Percentiles rank a stretch among this genome's conserved stretches.
phyloP scores from a whole-genome alignment of 495 filamentous ascomycete species.

The Aspergillus leporis region DNA sequence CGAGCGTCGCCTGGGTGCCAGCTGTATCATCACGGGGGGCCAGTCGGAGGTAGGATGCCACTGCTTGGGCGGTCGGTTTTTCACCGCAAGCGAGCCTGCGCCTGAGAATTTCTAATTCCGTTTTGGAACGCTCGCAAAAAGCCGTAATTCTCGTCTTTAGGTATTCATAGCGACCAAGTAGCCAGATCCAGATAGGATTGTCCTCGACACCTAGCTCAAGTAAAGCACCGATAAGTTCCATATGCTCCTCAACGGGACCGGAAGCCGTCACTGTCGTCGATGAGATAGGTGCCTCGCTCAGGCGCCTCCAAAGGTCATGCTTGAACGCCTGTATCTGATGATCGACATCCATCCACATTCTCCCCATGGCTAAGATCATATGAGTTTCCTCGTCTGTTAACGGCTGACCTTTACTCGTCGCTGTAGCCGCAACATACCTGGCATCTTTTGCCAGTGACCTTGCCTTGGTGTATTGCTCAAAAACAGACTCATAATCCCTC shows the following conservation, averaged over 20 bases:
- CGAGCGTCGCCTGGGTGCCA: slow-evolving; percentile 56
- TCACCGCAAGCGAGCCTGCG: slow-evolving; percentile 73
- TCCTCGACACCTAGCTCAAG: slow-evolving; percentile 91
- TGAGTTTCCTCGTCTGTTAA: slow-evolving; percentile 76
- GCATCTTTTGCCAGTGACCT: slow-evolving; percentile 73
- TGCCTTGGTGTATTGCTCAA: slow-evolving; percentile 82
- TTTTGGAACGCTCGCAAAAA: slow-evolving; percentile 76
- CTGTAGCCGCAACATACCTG: slow-evolving; percentile 57
- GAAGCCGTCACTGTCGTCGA: slow-evolving; percentile 40
- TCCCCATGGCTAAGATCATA: slow-evolving; percentile 80
- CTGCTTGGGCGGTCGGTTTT: slow-evolving; percentile 63
- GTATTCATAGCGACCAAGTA: slow-evolving; percentile 83
- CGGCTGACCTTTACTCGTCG: slow-evolving; percentile 43
- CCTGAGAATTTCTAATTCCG: slow-evolving; percentile 88
- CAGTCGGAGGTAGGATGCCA: slow-evolving; percentile 71
- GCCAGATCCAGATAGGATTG: slow-evolving; percentile 95
- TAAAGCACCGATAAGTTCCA: slow-evolving; percentile 84
- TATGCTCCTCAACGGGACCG: slow-evolving; percentile 71
- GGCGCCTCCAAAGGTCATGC: slow-evolving; percentile 78
- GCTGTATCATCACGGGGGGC: slow-evolving; percentile 63
- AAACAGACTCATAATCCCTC: slow-evolving; percentile 81
- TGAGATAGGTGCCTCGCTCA: slow-evolving; percentile 59
- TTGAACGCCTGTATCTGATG: slow-evolving; percentile 84
- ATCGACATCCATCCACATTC: slow-evolving; percentile 93
- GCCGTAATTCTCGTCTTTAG: slow-evolving; percentile 78